These are phyloP conservation scores for Gorgonomyces haynaldii DNA, from an alignment of 192 early-diverging fungal genomes.

Conservation along the genomic window DNA sequence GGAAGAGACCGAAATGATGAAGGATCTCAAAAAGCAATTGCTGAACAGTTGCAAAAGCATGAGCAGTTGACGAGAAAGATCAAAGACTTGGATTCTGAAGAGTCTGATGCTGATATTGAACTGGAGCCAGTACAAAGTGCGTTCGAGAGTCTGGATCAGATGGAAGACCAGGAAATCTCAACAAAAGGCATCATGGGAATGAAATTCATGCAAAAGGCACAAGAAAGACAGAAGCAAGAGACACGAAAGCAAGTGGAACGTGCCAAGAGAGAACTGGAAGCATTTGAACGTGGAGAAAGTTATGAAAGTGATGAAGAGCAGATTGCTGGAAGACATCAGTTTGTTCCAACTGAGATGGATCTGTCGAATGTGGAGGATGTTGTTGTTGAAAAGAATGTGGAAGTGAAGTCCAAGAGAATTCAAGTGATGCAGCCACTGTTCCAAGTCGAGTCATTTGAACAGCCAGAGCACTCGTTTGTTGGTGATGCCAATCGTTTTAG, in stretches of 20 bases:
- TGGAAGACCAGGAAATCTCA: conserved; percentile 27
- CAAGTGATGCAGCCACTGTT: background rate
- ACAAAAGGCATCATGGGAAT: conserved; percentile 81
- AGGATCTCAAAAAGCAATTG: conserved; percentile 54
- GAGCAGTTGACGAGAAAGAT: conserved; percentile 76
- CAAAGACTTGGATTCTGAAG: conserved; percentile 49
- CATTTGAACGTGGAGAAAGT: background rate
- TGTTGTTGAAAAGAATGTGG: background rate
- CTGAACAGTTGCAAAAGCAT: conserved; percentile 70
- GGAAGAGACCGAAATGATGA: conserved; percentile 9
- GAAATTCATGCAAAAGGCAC: conserved; percentile 95
- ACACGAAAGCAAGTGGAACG: background rate
- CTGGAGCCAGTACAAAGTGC: no score
- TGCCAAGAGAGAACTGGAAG: conserved; percentile 5
- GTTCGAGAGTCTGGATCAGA: no score
- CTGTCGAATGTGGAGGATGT: background rate
- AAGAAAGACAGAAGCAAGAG: conserved; percentile 22
- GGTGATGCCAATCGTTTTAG: no score
- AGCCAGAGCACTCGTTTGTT: no score
- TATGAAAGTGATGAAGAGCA: background rate
- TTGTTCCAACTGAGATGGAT: background rate
- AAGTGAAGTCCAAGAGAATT: background rate
- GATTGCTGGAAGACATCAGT: background rate
- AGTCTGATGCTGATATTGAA: conserved; percentile 46
- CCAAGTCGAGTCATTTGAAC: conserved; percentile 1